Evolutionary conservation across 495 filamentous ascomycete species (phyloP), one percentile per base, ranked within the genome.

Genomic region (Xylaria grammica): DNA sequence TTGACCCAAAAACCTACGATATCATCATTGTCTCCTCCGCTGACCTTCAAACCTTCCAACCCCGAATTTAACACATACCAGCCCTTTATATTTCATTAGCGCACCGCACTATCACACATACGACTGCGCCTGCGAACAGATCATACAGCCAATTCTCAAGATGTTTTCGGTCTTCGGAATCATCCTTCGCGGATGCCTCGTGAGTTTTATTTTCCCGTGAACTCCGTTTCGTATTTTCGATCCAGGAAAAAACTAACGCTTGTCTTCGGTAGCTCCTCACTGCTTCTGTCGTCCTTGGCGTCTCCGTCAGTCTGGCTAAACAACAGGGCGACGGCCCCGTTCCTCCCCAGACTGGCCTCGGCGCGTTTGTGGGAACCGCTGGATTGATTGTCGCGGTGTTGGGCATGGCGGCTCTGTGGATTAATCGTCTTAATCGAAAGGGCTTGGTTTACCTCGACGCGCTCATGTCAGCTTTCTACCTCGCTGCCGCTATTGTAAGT

Each of bases 301-400:
- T 82, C 48, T 79, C 79, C 0, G 66, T 78, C 45, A 61, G 60
- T 24, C 65, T 81, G 29, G 72, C 76, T 29, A 77, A 69, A 22
- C 70, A 72, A 11, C 78, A 82, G 60, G 50, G 53, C 9, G 34
- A 65, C 4, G 68, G 67, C 1, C 52, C 44, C 0, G 69, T 75
- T 10, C 77, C 77, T 4, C 30, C 63, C 2, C 9, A 61, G 30
- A 77, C 73, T 6, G 65, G 69, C 22, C 76, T 76, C 55, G 71
- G 70, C 2, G 65, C 67, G 8, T 79, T 78, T 34, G 60, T 65
- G 19, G 77, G 77, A 4, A 74, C 67, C 6, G 32, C 73, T 26
- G 75, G 72, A 1, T 62, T 76, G 34, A 27, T 77, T 17, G 72
- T 65, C n/a, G 62, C 73, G 0, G n/a, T 74, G 0, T 9, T 75